phyloP scores from a whole-genome alignment of 257 asterid genomes.

The Lavandula angustifolia region DNA sequence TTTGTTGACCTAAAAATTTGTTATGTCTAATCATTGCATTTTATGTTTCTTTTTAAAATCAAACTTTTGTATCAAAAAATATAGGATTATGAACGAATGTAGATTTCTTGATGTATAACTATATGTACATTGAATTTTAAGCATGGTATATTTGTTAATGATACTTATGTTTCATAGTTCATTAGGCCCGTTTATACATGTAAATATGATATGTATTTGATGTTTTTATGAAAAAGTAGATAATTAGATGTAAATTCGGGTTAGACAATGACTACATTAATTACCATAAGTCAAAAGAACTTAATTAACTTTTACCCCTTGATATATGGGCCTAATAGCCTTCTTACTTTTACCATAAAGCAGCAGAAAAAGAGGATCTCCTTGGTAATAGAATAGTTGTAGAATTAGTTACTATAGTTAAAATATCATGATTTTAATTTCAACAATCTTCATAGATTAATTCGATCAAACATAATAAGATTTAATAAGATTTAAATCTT shows the following conservation, averaged over 20 bases:
- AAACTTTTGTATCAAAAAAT: neutral
- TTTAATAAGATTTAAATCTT: too few relatives aligned
- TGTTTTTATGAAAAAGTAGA: neutral
- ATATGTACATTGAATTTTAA: too few relatives aligned
- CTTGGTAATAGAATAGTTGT: neutral
- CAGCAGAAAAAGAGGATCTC: conserved; percentile 8
- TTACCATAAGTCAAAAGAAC: conserved; percentile 1
- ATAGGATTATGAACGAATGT: neutral
- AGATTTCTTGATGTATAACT: neutral
- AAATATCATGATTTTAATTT: too few relatives aligned
- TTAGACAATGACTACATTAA: too few relatives aligned
- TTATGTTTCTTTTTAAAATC: neutral
- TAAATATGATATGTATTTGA: too few relatives aligned
- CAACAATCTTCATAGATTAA: too few relatives aligned
- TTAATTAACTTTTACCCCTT: neutral
- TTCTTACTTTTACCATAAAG: neutral
- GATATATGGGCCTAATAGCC: conserved; percentile 6
- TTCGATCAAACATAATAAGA: too few relatives aligned
- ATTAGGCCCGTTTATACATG: too few relatives aligned
- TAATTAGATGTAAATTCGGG: too few relatives aligned
- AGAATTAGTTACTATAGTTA: neutral
- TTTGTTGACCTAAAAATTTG: neutral
- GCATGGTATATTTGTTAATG: too few relatives aligned
- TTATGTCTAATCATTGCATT: conserved; percentile 29
- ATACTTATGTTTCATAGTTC: too few relatives aligned